Percentiles rank a stretch among this genome's conserved stretches.
phyloP scores from a whole-genome alignment of 176 grass and related monocot species.

The Rhynchospora pubera region DNA sequence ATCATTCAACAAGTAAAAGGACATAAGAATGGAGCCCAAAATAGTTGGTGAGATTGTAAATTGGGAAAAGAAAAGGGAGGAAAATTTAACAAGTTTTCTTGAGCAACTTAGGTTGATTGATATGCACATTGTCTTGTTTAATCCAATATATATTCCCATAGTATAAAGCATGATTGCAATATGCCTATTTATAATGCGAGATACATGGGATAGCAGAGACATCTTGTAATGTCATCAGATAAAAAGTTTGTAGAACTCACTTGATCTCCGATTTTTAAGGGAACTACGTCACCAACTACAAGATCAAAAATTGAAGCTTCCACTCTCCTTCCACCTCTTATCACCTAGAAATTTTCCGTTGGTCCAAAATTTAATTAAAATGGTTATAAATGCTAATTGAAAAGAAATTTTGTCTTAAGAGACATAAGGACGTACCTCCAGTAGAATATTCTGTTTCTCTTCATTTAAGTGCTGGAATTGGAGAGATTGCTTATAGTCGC shows the following conservation, averaged over 20 bases:
- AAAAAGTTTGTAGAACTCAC: slow-evolving; percentile 37
- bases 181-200: not conserved
- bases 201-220: not conserved
- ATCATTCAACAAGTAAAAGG: not conserved
- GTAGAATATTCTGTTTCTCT: slow-evolving; percentile 93
- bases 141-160: not conserved
- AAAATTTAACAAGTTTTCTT: not conserved
- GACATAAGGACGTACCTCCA: slow-evolving; percentile 54
- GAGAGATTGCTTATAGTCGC: slow-evolving; percentile 94
- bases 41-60: slow-evolving; percentile 18
- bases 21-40: slow-evolving; percentile 10
- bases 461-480: slow-evolving; percentile 94
- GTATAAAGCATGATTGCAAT: not conserved
- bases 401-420: slow-evolving; percentile 2
- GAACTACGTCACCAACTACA: slow-evolving; percentile 87
- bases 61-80: slow-evolving; percentile 14
- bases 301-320: slow-evolving; percentile 85
- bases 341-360: slow-evolving; percentile 35
- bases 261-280: slow-evolving; percentile 98
- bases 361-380: slow-evolving; percentile 11
- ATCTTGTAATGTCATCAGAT: not conserved
- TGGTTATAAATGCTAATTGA: not conserved
- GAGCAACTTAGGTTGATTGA: not conserved
- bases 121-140: not conserved
- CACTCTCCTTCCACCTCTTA: slow-evolving; percentile 82